A percentile compares a stretch with the other conserved stretches of the same genome.
Evolutionary conservation across 768 basidiomycete species (phyloP).

Genomic region (Serendipita vermifera): DNA sequence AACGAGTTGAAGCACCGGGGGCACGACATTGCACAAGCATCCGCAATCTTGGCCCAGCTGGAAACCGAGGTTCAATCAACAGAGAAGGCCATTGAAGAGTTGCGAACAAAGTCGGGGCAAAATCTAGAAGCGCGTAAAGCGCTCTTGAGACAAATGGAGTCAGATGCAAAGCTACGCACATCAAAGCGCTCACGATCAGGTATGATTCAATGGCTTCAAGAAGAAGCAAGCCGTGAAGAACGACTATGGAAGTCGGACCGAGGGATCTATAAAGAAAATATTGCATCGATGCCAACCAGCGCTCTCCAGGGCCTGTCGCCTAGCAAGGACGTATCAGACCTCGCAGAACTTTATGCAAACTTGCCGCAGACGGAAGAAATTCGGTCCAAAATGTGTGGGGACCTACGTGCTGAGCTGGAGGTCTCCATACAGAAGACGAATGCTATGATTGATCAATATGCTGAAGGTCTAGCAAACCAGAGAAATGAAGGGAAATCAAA

Average conservation of each 20-base stretch:
- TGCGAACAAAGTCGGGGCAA: not conserved
- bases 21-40: not conserved
- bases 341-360: not conserved
- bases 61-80: constrained; percentile 7
- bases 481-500: not conserved
- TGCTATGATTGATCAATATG: not conserved
- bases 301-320: not conserved
- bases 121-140: not conserved
- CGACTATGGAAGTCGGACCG: not conserved
- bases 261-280: not conserved
- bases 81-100: not conserved
- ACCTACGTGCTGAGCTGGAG: not conserved
- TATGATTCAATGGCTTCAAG: not conserved
- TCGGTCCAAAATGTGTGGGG: not conserved
- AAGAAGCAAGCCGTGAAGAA: not conserved
- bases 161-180: not conserved
- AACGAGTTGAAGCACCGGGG: not conserved
- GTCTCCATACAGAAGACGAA: not conserved
- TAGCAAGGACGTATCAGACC: not conserved
- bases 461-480: not conserved
- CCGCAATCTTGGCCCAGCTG: constrained; percentile 2
- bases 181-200: not conserved
- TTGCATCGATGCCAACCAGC: not conserved
- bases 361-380: not conserved
- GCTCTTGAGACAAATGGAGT: not conserved